These are phyloP conservation scores for Eucalyptus curtisii DNA, from an alignment of 345 rosid species.

Conservation along the genomic window DNA sequence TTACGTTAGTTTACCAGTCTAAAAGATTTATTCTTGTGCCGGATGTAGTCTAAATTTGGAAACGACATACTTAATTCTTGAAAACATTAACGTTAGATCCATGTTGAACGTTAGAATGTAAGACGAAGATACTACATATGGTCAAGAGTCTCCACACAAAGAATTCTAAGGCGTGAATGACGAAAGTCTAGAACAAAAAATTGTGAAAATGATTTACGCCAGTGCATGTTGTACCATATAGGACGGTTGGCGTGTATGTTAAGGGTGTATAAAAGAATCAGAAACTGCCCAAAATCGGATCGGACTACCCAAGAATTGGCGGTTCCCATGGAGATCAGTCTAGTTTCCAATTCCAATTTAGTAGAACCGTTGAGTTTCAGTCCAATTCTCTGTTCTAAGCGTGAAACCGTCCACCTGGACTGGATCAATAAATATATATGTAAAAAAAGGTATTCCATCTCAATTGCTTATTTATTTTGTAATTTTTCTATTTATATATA, in stretches of 20 bases:
- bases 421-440: too few relatives aligned
- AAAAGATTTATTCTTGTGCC: neutral
- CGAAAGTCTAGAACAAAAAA: neutral
- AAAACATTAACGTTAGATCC: neutral
- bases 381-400: accelerated
- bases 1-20: neutral
- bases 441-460: too few relatives aligned
- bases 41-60: neutral
- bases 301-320: accelerated
- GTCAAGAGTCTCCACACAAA: neutral
- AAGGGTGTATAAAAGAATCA: accelerated
- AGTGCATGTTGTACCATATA: too few relatives aligned
- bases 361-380: too few relatives aligned
- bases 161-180: neutral
- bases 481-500: too few relatives aligned
- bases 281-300: accelerated
- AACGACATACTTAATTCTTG: neutral
- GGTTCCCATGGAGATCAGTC: too few relatives aligned
- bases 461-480: too few relatives aligned
- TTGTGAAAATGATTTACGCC: too few relatives aligned
- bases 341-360: accelerated
- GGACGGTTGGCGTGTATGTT: too few relatives aligned
- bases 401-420: accelerated
- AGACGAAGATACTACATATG: neutral
- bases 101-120: neutral